Evolutionary conservation across 2,329 filamentous ascomycete species (phyloP).

Genomic region (Penicillium sp.): DNA sequence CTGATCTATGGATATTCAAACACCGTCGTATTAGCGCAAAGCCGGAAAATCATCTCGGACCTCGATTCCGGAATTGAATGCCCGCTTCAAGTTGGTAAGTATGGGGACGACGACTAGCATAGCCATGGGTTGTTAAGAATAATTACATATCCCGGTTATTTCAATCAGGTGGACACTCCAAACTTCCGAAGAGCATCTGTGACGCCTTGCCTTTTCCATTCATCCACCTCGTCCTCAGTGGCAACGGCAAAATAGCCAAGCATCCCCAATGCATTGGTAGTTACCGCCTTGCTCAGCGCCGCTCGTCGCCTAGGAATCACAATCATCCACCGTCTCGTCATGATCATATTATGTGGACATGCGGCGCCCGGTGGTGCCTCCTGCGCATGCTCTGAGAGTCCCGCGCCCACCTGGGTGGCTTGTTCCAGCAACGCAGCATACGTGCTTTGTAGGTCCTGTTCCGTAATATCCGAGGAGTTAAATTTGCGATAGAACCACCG

Average conservation of each 20-base stretch:
- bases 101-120: not conserved
- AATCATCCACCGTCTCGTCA: slow-evolving; percentile 2
- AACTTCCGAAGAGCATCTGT: not conserved
- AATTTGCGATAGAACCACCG: not conserved
- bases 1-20: not conserved
- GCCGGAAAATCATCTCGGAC: not conserved
- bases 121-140: not conserved
- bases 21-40: not conserved
- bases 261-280: not conserved
- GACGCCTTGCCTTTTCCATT: not conserved
- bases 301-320: not conserved
- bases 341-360: slow-evolving; percentile 2
- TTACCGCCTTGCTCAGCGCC: not conserved
- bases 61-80: not conserved
- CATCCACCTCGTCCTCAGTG: not conserved
- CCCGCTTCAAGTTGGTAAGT: not conserved
- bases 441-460: not conserved
- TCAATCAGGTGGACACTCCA: not conserved
- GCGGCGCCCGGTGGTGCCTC: not conserved
- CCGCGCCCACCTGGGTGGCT: not conserved
- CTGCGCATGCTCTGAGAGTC: not conserved
- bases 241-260: not conserved
- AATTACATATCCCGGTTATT: too few relatives aligned
- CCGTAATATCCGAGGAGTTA: not conserved
- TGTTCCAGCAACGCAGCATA: not conserved